Conservation (phyloP, 2,329 filamentous ascomycete genomes). For the Bipolaris sorokiniana region DNA sequence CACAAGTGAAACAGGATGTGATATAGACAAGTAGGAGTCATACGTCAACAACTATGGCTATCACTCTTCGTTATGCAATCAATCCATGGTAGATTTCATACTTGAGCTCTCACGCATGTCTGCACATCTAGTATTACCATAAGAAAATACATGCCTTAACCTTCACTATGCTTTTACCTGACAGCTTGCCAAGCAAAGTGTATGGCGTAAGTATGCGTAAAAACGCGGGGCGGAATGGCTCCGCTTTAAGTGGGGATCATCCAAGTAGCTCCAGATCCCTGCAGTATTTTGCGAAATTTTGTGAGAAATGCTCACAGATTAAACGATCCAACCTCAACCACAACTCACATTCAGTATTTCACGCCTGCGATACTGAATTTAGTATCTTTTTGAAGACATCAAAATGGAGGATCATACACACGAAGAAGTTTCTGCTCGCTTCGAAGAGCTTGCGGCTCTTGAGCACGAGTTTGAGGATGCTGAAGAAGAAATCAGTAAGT, state of each 20-base stretch:
- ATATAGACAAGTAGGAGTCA: not conserved
- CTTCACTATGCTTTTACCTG: not conserved
- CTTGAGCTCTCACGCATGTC: not conserved
- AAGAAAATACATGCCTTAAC: too few relatives aligned
- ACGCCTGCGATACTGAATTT: not conserved
- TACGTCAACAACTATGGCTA: not conserved
- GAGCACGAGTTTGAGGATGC: slow-evolving; percentile 84
- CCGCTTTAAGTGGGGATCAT: slow-evolving; percentile 18
- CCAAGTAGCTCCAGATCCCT: slow-evolving; percentile 13
- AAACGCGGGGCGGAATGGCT: slow-evolving; percentile 15
- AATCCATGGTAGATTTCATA: not conserved
- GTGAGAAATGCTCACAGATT: slow-evolving; percentile 12
- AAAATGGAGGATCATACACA: slow-evolving; percentile 32
- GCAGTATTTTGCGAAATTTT: slow-evolving; percentile 23
- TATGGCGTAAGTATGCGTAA: not conserved
- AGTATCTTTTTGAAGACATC: not conserved
- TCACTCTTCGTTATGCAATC: not conserved
- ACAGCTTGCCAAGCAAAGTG: not conserved
- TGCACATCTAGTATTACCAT: too few relatives aligned
- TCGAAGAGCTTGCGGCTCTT: slow-evolving; percentile 78
- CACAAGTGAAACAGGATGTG: not conserved
- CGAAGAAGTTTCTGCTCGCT: slow-evolving; percentile 50
- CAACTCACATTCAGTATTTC: not conserved
- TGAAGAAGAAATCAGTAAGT: slow-evolving; percentile 78
- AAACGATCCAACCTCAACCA: slow-evolving; percentile 5